Evolutionary conservation across 306 rosid genomes (phyloP), one percentile per base, ranked within the genome.

Genomic region (Lathyrus aphaca): DNA sequence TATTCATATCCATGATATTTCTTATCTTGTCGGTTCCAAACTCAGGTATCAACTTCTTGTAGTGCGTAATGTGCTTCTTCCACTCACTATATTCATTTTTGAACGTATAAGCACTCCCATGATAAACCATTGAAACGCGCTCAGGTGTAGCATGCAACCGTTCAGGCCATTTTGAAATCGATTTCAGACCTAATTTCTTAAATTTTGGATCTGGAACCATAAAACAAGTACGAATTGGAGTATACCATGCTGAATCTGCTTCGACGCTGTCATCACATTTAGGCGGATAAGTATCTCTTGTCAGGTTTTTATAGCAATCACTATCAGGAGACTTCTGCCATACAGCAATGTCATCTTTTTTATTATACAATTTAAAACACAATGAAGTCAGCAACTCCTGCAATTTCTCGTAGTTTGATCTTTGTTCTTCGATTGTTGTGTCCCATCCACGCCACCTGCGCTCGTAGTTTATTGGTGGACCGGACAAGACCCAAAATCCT

Each of bases 1-100:
- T 95, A 72, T 91, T 91, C 99, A 91, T 95, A 83, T 95, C 99
- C 97, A 95, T 91, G 44, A 95, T 86, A 50, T 95, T 95, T 77
- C 99, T 84, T 43, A 95, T 82, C 86, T 89, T 89, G 30, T 89
- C 72, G 9, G 91, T 82, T 65, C 97, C 96, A 63, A 95, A 79
- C 43, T 91, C 92, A 0, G 91, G 89, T 30, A 91, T 66, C 85
- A 95, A 84, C 85, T 86, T 89, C 77, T 87, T 91, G 95, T 95
- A 95, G 70, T 95, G 91, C 69, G 71, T 77, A 58, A 80, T 75
- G 21, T 87, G 82, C 69, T 74, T 86, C 74, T 83, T 89, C 99
- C 99, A 95, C 76, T 84, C 91, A 44, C 78, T 78, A 42, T 84
- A 73, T 66, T 95, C 99, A 4, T 72, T 86, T 68, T 85, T 89